Percentiles rank a stretch among this genome's conserved stretches.
Evolutionary conservation across 441 rosid genomes (phyloP).

Genomic region (Gossypium davidsonii): DNA sequence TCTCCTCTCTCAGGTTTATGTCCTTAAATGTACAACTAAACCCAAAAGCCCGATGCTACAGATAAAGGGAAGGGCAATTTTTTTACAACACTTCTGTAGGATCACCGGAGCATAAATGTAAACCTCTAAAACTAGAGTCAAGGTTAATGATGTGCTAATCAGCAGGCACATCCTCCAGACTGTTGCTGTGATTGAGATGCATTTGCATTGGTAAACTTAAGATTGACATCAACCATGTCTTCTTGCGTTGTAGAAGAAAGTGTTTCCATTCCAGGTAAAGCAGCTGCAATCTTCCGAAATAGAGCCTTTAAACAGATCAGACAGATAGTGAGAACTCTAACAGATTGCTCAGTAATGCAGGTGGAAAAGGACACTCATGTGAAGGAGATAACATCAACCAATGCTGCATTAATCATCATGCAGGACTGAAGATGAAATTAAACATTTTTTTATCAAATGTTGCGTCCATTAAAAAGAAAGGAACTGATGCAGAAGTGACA

Average conservation of each 20-base stretch:
- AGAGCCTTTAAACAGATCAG: constrained; percentile 43
- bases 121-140: constrained; percentile 11
- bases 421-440: constrained; percentile 2
- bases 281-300: constrained; percentile 87
- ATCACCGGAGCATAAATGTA: not conserved
- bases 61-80: constrained; percentile 20
- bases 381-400: not conserved
- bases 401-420: not conserved
- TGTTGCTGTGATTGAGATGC: constrained; percentile 56
- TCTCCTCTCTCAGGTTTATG: constrained; percentile 8
- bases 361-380: not conserved
- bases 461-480: not conserved
- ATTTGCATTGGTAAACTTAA: constrained; percentile 62
- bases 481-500: not conserved
- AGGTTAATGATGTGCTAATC: constrained; percentile 16
- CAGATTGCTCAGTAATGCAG: not conserved
- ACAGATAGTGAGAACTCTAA: not conserved
- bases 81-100: constrained; percentile 28
- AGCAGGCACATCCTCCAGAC: constrained; percentile 79
- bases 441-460: not conserved
- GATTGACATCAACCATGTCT: constrained; percentile 91
- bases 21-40: constrained; percentile 4
- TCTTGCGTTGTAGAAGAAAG: constrained; percentile 85
- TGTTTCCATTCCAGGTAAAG: constrained; percentile 93
- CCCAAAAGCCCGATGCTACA: constrained; percentile 18